These are phyloP conservation scores for Trichoderma aggressivum DNA, from an alignment of 2,329 filamentous ascomycete genomes.

Conservation along the genomic window DNA sequence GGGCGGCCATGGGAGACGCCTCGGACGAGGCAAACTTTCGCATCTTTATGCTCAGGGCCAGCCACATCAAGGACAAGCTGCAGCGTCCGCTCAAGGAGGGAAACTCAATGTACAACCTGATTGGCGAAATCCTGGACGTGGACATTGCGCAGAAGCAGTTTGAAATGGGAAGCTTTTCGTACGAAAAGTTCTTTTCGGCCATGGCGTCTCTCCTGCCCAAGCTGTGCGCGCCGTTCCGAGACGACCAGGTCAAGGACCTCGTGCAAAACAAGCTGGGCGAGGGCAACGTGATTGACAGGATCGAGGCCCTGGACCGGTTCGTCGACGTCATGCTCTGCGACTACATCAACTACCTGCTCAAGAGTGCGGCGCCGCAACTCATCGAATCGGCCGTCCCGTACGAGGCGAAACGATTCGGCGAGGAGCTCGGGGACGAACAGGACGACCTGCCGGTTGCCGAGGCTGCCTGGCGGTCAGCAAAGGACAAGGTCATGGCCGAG, in stretches of 20 bases:
- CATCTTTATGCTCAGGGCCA: slow-evolving; percentile 68
- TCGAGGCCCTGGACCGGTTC: slow-evolving; percentile 71
- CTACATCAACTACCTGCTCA: slow-evolving; percentile 77
- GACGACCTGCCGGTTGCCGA: slow-evolving; percentile 59
- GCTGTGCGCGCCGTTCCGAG: slow-evolving; percentile 77
- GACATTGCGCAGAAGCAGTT: slow-evolving; percentile 69
- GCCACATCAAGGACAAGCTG: slow-evolving; percentile 68
- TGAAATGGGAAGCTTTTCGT: slow-evolving; percentile 69
- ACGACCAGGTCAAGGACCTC: slow-evolving; percentile 68
- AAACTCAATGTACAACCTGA: slow-evolving; percentile 70
- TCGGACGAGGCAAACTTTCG: slow-evolving; percentile 61
- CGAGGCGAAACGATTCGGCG: slow-evolving; percentile 68
- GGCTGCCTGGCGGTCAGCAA: slow-evolving; percentile 62
- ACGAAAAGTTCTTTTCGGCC: slow-evolving; percentile 74
- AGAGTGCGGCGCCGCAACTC: slow-evolving; percentile 66
- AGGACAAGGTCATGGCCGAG: slow-evolving; percentile 63
- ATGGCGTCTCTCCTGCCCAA: slow-evolving; percentile 74
- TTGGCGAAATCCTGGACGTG: slow-evolving; percentile 71
- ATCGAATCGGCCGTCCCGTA: slow-evolving; percentile 69
- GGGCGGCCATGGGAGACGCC: slow-evolving; percentile 62
- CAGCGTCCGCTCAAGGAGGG: slow-evolving; percentile 67
- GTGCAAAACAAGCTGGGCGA: slow-evolving; percentile 58
- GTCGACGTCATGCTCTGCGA: slow-evolving; percentile 77
- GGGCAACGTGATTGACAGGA: slow-evolving; percentile 68
- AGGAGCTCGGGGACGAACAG: slow-evolving; percentile 56